Base-by-base conservation (phyloP, 2,329 filamentous ascomycete species). In the Paecilomyces formosus region DNA sequence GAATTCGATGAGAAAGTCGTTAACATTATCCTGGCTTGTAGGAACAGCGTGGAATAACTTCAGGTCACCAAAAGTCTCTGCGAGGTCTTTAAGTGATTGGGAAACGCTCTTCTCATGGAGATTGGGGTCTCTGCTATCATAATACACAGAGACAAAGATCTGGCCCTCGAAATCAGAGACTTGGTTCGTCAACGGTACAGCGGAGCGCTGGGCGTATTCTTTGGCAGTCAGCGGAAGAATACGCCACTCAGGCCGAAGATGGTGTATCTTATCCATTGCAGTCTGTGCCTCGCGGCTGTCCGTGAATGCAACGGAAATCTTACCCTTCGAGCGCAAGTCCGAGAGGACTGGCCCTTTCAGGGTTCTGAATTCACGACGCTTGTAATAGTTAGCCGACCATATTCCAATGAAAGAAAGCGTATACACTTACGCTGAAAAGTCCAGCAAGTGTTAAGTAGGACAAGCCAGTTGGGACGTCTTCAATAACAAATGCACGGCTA, bases 281-380 rank as follows among this genome's bases (percentile, higher is more conserved):
- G 77, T 75, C 56, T 77, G 80, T 6, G 85, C 79, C 68, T 88
- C 85, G 55, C 83, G 79, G 55, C 87, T 81, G 64, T 88, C 85
- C 6, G 78, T 73, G 64, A 88, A 86, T 3, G 79, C 80, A 24
- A 86, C 72, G 58, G 80, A 82, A 30, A 85, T 76, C 54, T 74
- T 78, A 3, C 78, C 76, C 52, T 66, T 66, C 53, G 68, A 65
- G 54, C 62, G 63, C 26, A 78, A 62, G 31, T 74, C 70, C 26
- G 66, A 68, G 39, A 76, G 66, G 53, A 74, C 68, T 57, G 76
- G 71, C 15, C 71, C 68, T 59, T 71, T 72, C 53, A 77, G 64
- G n/a, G 74, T 66, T 56, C 58, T 71, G 68, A 70, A 73, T 60
- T 71, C 69, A 54, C 65, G 69, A 26, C 71, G 70, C 70, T 71